A percentile compares a stretch with the other conserved stretches of the same genome.
Evolutionary conservation across 2,329 filamentous ascomycete species (phyloP).

Genomic region (Sphaerostilbella broomeana): DNA sequence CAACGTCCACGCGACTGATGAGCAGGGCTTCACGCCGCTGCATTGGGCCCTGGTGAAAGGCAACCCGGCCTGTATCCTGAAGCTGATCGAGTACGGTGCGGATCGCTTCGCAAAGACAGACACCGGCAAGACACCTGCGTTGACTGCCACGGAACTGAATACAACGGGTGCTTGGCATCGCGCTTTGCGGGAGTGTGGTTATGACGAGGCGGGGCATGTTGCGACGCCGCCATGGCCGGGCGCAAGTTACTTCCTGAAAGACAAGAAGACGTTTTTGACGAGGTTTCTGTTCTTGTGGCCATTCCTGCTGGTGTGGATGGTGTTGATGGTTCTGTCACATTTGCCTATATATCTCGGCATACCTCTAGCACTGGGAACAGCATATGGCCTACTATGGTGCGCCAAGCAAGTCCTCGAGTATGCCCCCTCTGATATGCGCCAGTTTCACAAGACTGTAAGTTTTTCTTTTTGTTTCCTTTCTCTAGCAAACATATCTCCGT

Average conservation of each 20-base stretch:
- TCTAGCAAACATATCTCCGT: too few relatives aligned
- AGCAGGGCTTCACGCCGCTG: constrained; percentile 87
- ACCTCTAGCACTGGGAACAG: constrained; percentile 60
- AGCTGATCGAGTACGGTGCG: constrained; percentile 89
- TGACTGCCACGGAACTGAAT: constrained; percentile 86
- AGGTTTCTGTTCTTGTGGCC: constrained; percentile 90
- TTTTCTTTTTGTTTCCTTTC: neutral
- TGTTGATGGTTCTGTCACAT: constrained; percentile 65
- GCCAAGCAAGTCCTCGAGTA: constrained; percentile 73
- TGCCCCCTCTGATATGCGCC: constrained; percentile 81
- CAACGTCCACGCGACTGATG: constrained; percentile 82
- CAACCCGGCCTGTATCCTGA: constrained; percentile 80
- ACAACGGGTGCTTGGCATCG: constrained; percentile 74
- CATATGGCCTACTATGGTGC: constrained; percentile 68
- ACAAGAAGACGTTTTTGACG: constrained; percentile 69
- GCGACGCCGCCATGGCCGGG: constrained; percentile 64
- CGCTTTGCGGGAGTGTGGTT: constrained; percentile 78
- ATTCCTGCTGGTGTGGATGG: constrained; percentile 65
- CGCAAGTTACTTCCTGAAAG: constrained; percentile 66
- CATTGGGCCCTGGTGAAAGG: constrained; percentile 98
- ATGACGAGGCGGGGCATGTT: constrained; percentile 68
- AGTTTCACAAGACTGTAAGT: constrained; percentile 80
- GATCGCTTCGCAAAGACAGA: constrained; percentile 87
- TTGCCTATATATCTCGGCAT: constrained; percentile 69
- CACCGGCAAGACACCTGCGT: constrained; percentile 82